Evolutionary conservation across 768 basidiomycete species (phyloP), one percentile per base, ranked within the genome.

Genomic region (Neoboletus magnificus): DNA sequence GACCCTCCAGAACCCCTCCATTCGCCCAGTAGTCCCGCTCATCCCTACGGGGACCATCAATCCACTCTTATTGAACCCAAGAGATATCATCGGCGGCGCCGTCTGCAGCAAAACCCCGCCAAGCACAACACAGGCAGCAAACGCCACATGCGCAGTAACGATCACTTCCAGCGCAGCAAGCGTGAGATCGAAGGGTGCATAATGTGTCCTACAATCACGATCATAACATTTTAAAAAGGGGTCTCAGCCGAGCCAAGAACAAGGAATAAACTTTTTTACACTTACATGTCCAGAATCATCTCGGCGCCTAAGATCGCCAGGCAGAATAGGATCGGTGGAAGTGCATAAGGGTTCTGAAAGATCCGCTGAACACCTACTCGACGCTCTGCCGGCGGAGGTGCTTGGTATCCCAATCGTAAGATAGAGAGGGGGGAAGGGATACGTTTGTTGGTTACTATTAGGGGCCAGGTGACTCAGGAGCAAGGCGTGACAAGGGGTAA

Each of bases 71-170:
- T n/a, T 57, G 29, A 50, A 36, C 2, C 55, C 62, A 12, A 22
- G 45, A 2, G 57, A 8, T n/a, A 48, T 37, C 54, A 63, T 64
- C 42, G 77, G 74, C 3, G 95, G 95, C 0, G 93, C 83, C 0
- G 97, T 98, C 71, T 98, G 97, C 15, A 98, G 71, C 2, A 99
- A 76, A 2, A 93, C 86, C 8, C 86, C 84, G 2, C 93, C 96
- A 13, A 96, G 87, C 0, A 91, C 82, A 12, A 86, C 78, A 39
- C 86, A 92, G 0, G 94, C 88, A 2, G 86, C 83, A 68, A 94
- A 96, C 0, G 97, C 89, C 23, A 95, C 79, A 37, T 83, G 81
- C 70, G 89, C 90, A 5, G 93, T 96, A 16, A 90, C 74, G 12
- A 86, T 66, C 0, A 93, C 87, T 50, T 93, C 84, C 8, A 89